Conservation (phyloP, 75 land plant genomes). For the Selaginella tamariscina region DNA sequence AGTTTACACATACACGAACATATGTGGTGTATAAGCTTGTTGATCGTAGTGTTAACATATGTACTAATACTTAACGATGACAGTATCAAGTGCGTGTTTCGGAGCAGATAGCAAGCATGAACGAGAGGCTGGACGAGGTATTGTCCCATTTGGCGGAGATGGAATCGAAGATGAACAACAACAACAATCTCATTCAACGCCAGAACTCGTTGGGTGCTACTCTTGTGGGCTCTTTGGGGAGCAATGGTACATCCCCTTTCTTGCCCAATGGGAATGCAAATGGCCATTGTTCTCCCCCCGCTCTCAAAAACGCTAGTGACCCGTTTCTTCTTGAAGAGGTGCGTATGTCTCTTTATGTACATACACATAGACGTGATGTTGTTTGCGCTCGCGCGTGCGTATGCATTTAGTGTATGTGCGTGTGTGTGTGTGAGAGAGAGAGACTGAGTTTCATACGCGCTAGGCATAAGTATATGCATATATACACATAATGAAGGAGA, state of each 20-base stretch:
- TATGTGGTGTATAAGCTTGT: too few species aligned
- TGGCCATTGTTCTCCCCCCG: not conserved
- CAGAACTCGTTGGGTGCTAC: conserved; percentile 19
- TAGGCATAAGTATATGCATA: not conserved
- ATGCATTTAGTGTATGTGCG: too few species aligned
- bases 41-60: not conserved
- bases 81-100: conserved; percentile 28
- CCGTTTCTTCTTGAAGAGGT: conserved; percentile 62
- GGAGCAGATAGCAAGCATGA: conserved; percentile 6
- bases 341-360: not conserved
- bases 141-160: conserved; percentile 5
- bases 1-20: too few species aligned
- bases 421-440: not conserved
- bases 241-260: conserved; percentile 29
- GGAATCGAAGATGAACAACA: conserved; percentile 1
- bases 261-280: conserved; percentile 26
- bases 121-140: conserved; percentile 14
- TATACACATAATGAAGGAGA: not conserved
- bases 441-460: not conserved
- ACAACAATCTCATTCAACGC: conserved; percentile 16
- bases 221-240: conserved; percentile 43
- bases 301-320: conserved; percentile 41
- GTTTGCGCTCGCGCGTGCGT: too few species aligned
- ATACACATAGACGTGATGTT: not conserved
- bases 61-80: not conserved